phyloP scores from a whole-genome alignment of 208 protist species.

The Acanthamoeba lenticulata region DNA sequence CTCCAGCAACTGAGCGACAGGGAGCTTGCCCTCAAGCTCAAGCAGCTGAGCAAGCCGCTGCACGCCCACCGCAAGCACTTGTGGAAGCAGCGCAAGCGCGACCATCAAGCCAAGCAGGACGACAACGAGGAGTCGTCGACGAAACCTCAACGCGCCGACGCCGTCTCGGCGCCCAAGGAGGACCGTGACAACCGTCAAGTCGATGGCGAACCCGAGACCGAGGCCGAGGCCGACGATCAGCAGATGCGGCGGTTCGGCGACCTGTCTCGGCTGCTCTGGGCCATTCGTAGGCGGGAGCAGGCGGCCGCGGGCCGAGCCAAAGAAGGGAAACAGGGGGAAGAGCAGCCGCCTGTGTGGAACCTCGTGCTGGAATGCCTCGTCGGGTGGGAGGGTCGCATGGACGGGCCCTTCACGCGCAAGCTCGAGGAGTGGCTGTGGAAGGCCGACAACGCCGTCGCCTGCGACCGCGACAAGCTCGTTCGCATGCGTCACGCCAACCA shows the following conservation, averaged over 20 bases:
- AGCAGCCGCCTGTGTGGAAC: background rate
- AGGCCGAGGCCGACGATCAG: background rate
- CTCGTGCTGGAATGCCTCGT: background rate
- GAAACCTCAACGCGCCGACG: too few relatives aligned
- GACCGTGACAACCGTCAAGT: background rate
- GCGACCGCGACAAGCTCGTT: background rate
- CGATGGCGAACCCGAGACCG: background rate
- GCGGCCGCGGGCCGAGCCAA: background rate
- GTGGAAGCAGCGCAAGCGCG: background rate
- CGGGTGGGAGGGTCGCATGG: background rate
- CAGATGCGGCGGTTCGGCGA: background rate
- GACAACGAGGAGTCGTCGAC: background rate
- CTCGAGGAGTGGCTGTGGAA: constrained; percentile 14
- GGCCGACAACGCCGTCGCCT: background rate
- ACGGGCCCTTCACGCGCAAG: background rate
- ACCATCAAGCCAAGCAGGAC: background rate
- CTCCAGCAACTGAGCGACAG: background rate
- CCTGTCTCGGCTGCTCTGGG: background rate
- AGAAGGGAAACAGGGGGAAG: background rate
- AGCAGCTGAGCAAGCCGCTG: background rate
- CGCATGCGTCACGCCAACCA: background rate
- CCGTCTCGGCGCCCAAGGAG: too few relatives aligned
- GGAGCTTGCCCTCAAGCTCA: background rate
- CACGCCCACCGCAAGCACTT: background rate
- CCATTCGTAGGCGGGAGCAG: background rate